A percentile compares a stretch with the other conserved stretches of the same genome.
phyloP scores from a whole-genome alignment of 768 basidiomycete genomes.

The Symmetrospora coprosmae region DNA sequence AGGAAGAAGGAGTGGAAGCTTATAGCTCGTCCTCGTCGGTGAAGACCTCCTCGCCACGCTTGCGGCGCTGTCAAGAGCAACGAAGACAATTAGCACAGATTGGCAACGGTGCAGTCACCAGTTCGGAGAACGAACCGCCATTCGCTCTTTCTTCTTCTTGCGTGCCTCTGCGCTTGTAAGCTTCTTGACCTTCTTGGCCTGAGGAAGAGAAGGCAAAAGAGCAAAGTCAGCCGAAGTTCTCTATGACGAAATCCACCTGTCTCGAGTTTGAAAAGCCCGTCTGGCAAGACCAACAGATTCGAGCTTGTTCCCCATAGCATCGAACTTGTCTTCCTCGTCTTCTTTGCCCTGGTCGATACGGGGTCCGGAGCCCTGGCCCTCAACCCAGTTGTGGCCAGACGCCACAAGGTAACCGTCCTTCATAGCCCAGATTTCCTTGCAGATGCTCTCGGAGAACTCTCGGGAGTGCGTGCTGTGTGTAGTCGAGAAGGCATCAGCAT shows the following conservation, averaged over 20 bases:
- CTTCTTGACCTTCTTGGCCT: slow-evolving; percentile 32
- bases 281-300: too few species aligned
- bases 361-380: slow-evolving; percentile 87
- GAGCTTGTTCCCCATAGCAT: slow-evolving; percentile 98
- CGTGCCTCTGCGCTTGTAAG: slow-evolving; percentile 56
- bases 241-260: too few species aligned
- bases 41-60: slow-evolving; percentile 62
- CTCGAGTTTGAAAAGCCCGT: too few species aligned
- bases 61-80: slow-evolving; percentile 52
- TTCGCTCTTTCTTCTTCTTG: slow-evolving; percentile 94
- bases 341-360: slow-evolving; percentile 89
- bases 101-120: slow-evolving; percentile 11
- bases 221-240: too few species aligned
- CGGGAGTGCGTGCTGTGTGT: too few species aligned
- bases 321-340: slow-evolving; percentile 78
- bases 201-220: slow-evolving; percentile 1
- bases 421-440: slow-evolving; percentile 99
- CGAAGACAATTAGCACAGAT: too few species aligned
- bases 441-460: slow-evolving; percentile 97
- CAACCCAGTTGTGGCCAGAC: slow-evolving; percentile 76
- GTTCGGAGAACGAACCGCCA: slow-evolving; percentile 41
- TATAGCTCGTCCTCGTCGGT: slow-evolving; percentile 38
- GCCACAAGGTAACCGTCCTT: slow-evolving; percentile 88
- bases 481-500: too few species aligned
- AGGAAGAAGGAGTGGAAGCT: neutral